Conservation (phyloP, 352 stramenopile species). For the Phytophthora foliorum region DNA sequence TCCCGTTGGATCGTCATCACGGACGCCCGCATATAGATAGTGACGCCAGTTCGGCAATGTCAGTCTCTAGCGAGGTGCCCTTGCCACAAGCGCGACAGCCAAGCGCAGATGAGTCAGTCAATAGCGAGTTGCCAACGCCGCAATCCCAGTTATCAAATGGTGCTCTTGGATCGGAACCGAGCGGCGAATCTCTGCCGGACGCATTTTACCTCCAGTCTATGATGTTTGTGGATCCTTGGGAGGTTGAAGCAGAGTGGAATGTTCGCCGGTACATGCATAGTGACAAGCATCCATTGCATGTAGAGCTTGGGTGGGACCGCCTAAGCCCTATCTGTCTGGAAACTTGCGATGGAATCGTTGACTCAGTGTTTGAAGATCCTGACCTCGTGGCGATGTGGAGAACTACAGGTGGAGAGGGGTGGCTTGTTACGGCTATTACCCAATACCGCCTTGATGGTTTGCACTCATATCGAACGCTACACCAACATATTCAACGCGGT, state of each 20-base stretch:
- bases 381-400: constrained; percentile 83
- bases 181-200: constrained; percentile 25
- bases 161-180: constrained; percentile 19
- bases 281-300: constrained; percentile 46
- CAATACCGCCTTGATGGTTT: constrained; percentile 81
- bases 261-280: constrained; percentile 73
- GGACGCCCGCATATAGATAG: constrained; percentile 7
- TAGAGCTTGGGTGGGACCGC: constrained; percentile 84
- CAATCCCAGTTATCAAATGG: constrained; percentile 21
- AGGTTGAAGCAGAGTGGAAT: constrained; percentile 79
- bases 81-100: constrained; percentile 12
- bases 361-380: constrained; percentile 65
- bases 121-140: constrained; percentile 18
- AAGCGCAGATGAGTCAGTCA: constrained; percentile 15
- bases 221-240: constrained; percentile 88
- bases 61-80: constrained; percentile 7
- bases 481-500: constrained; percentile 47
- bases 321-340: constrained; percentile 72
- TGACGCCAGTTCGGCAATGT: constrained; percentile 3
- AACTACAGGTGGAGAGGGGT: constrained; percentile 72
- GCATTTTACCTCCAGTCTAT: constrained; percentile 62
- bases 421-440: constrained; percentile 86
- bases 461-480: constrained; percentile 58
- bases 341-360: constrained; percentile 72
- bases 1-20: constrained; percentile 41